A percentile compares a stretch with the other conserved stretches of the same genome.
Conservation (phyloP, 2,329 filamentous ascomycete species). For the Pyrenophora teres region DNA sequence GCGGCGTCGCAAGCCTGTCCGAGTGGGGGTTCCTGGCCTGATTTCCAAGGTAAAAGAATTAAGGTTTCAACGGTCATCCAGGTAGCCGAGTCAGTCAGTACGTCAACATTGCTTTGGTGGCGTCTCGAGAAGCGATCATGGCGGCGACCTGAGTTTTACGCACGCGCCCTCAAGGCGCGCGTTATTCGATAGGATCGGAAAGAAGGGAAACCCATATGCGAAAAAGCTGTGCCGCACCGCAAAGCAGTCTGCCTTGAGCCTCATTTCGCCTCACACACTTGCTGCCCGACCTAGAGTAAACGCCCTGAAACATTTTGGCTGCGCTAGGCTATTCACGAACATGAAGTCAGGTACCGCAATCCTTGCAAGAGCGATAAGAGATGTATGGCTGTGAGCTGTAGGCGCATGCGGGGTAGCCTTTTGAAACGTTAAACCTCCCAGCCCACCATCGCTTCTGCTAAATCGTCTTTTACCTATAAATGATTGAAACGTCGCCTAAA, state of each 20-base stretch:
- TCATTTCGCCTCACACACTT: slow-evolving; percentile 9
- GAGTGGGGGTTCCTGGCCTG: slow-evolving; percentile 12
- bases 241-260: slow-evolving; percentile 20
- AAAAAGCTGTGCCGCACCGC: slow-evolving; percentile 20
- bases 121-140: slow-evolving; percentile 9
- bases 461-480: slow-evolving; percentile 7
- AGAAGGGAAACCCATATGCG: slow-evolving; percentile 9
- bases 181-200: slow-evolving; percentile 23
- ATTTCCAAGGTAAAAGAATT: slow-evolving; percentile 14
- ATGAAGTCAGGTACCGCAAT: slow-evolving; percentile 12
- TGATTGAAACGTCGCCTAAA: slow-evolving; percentile 2
- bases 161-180: slow-evolving; percentile 30
- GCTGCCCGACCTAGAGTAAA: slow-evolving; percentile 17
- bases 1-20: slow-evolving; percentile 7
- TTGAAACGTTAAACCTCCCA: slow-evolving; percentile 10
- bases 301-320: slow-evolving; percentile 18
- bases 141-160: slow-evolving; percentile 16
- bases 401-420: slow-evolving; percentile 27
- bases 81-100: slow-evolving; percentile 22
- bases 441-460: slow-evolving; percentile 20
- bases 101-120: slow-evolving; percentile 1
- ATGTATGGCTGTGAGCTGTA: slow-evolving; percentile 9
- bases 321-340: slow-evolving; percentile 20
- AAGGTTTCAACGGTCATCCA: slow-evolving; percentile 26
- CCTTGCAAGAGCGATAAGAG: slow-evolving; percentile 16